Base-by-base conservation (phyloP, 331 rosid genomes). In the Spiraea crenata region DNA sequence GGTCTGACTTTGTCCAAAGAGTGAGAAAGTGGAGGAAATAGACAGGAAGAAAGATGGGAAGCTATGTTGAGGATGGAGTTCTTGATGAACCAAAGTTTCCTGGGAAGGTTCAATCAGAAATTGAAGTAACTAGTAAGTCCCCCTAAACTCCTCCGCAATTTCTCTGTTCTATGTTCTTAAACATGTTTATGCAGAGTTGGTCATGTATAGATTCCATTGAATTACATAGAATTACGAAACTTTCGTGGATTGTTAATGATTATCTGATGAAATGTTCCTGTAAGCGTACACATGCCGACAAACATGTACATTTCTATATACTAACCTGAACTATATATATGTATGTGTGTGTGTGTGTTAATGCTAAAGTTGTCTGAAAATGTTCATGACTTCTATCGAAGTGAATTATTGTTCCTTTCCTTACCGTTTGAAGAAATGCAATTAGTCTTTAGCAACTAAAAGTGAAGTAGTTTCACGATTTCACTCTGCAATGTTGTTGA, bases 51-150 rank as follows among this genome's bases (percentile, higher is more conserved):
- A 45, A 59, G 12, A 59, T 59, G 64, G 64, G 19, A 35, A 13
- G 25, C 38, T 59, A 59, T 35, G 64, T 35, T 14, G 64, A 59
- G 64, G 44, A 59, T 37, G 64, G 44, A 45, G 49, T 45, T 45
- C 49, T 14, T 45, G 49, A 45, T 35, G 64, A 50, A 25, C 31
- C 31, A 50, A 50, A 50, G 55, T 16, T 59, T 37, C 45, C 64
- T 35, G 64, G 25, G 41, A 59, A 13, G 45, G 45, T 14, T 9
- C 64, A 59, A 37, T 37, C 64, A 59, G 41, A 59, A 35, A 3
- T 59, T 15, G 45, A 59, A 14, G 45, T 59, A 59, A 15, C 14
- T 59, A 44, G 64, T 59, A 35, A 59, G 64, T 16, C 45, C 45
- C 45, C 38, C 64, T 20, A 5, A 9, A 12, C 15, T n/a, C 14